Evolutionary conservation across 1,284 basidiomycete genomes (phyloP), one percentile per base, ranked within the genome.

Genomic region (Naganishia liquefaciens): DNA sequence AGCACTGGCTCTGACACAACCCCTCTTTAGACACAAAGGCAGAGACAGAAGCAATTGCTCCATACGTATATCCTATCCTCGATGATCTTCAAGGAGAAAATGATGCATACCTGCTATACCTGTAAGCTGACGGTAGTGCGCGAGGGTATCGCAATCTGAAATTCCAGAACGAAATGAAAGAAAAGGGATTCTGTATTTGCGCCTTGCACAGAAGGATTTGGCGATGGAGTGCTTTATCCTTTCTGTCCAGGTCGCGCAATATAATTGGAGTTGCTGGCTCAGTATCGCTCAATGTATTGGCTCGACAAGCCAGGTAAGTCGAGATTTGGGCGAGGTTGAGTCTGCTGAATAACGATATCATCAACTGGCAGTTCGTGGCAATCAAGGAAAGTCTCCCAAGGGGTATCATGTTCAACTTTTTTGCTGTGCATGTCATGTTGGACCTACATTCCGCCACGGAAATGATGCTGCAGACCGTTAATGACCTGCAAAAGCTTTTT

Each of bases 221-320:
- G 93, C 95, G 0, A 89, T 95, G 40, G 91, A 93, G 73, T 86
- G 83, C 69, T 84, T 88, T 9, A 80, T 97, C 21, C 78, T 86
- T 39, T 94, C 92, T 6, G 87, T 98, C 54, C 83, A 85, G 54
- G 82, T 83, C 3, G 92, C 89, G 73, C 88, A 91, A 9, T 99
- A 93, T 88, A 98, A 98, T 75, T 99, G 96, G 95, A 91, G 90
- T 28, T 84, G 88, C 4, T 99, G 96, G 95, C 81, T 84, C 23
- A 83, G 93, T 62, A 82, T 97, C 23, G 86, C 87, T 1, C 86
- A 86, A 58, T 88, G 91, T 71, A 84, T 96, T 30, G 86, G 88
- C 40, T 92, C 93, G 67, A 86, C 86, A n/a, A 91, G 93, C 79
- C 91, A 94, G 86, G 93, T 94, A 44, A 55, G 79, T 67, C 13